Conservation (phyloP, 2,329 filamentous ascomycete genomes). For the Onygenales sp. region DNA sequence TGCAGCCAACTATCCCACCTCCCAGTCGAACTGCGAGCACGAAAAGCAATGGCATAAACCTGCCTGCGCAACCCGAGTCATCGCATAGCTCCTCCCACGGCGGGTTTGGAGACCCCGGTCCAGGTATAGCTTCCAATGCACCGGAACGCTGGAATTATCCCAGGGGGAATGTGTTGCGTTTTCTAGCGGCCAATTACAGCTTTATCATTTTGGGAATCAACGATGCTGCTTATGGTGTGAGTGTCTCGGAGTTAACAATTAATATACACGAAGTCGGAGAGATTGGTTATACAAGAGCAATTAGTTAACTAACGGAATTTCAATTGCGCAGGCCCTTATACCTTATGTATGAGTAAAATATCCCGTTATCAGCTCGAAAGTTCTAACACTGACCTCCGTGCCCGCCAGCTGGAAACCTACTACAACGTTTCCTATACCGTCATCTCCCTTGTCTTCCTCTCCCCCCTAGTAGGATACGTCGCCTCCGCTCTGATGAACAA, state of each 20-base stretch:
- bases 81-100: not conserved
- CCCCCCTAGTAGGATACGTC: conserved; percentile 39
- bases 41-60: not conserved
- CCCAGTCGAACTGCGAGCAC: not conserved
- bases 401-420: conserved; percentile 32
- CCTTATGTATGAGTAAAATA: conserved; percentile 33
- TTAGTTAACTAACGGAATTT: not conserved
- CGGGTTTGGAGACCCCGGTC: conserved; percentile 9
- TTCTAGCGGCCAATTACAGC: conserved; percentile 48
- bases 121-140: conserved; percentile 33
- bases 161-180: conserved; percentile 48
- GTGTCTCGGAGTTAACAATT: conserved; percentile 11
- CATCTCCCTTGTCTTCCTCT: conserved; percentile 39
- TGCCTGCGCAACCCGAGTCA: not conserved
- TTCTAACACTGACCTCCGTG: conserved; percentile 10
- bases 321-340: conserved; percentile 31
- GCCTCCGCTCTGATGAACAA: conserved; percentile 36
- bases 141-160: conserved; percentile 57
- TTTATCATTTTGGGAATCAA: conserved; percentile 50
- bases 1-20: not conserved
- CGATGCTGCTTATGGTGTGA: conserved; percentile 47
- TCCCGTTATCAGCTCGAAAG: not conserved
- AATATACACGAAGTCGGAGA: not conserved
- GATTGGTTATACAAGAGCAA: not conserved
- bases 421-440: conserved; percentile 37